These are phyloP conservation scores for Silene conica DNA, from an alignment of 148 eudicot genomes.

Conservation along the genomic window DNA sequence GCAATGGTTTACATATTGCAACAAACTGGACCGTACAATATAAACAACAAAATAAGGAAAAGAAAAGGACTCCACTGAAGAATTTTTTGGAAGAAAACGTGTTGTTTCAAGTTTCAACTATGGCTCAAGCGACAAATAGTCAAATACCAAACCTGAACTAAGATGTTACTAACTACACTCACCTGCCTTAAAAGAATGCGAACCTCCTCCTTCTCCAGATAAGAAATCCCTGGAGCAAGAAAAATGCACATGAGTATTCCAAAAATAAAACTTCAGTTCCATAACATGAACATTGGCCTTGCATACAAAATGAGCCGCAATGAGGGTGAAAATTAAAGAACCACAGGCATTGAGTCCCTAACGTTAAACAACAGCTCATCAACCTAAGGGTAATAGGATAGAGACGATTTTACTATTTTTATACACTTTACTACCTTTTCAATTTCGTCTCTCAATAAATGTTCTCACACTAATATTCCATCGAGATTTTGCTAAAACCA, in stretches of 20 bases:
- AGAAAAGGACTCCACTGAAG: neutral
- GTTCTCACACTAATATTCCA: neutral
- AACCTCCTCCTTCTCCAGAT: conserved; percentile 83
- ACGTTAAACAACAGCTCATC: neutral
- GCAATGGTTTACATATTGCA: neutral
- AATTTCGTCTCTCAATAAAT: neutral
- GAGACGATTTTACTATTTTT: neutral
- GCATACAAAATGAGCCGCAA: neutral
- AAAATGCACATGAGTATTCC: neutral
- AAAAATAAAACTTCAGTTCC: neutral
- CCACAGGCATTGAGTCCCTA: neutral
- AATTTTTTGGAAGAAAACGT: neutral
- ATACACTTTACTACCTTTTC: neutral
- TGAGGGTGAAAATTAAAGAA: neutral
- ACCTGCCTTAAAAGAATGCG: conserved; percentile 75
- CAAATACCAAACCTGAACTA: neutral
- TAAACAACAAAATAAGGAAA: neutral
- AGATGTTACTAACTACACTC: conserved; percentile 24
- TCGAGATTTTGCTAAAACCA: neutral
- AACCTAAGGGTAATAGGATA: neutral
- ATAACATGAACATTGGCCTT: neutral
- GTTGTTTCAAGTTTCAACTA: neutral
- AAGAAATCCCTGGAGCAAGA: conserved; percentile 51
- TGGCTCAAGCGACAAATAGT: neutral
- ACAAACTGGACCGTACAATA: neutral